Evolutionary conservation across 192 early-diverging fungal genomes (phyloP).

Genomic region (Coemansia sp.): DNA sequence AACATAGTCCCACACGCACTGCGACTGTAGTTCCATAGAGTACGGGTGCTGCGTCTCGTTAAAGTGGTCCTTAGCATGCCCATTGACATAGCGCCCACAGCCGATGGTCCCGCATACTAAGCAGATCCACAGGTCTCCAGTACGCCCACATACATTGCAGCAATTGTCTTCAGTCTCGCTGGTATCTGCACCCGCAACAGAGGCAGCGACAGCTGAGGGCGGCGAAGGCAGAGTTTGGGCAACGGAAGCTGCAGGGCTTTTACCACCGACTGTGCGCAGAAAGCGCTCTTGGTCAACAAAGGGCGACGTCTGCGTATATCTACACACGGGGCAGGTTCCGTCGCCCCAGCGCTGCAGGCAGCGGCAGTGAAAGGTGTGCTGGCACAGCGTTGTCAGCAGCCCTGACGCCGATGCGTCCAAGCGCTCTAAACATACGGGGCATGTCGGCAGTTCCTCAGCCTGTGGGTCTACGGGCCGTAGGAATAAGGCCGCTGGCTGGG

Average conservation of each 20-base stretch:
- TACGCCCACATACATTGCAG: slow-evolving; percentile 78
- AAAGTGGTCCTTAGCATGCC: slow-evolving; percentile 90
- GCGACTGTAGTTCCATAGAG: slow-evolving; percentile 91
- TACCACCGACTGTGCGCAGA: slow-evolving; percentile 18
- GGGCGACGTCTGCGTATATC: slow-evolving; percentile 66
- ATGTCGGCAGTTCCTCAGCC: slow-evolving; percentile 79
- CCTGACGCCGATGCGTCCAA: slow-evolving; percentile 92
- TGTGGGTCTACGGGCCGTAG: slow-evolving; percentile 23
- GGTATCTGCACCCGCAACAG: slow-evolving; percentile 16
- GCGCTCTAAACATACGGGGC: slow-evolving; percentile 95
- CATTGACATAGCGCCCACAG: slow-evolving; percentile 91
- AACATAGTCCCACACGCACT: slow-evolving; percentile 98
- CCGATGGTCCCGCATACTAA: slow-evolving; percentile 95
- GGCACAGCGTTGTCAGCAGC: slow-evolving; percentile 89
- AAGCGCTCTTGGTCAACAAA: slow-evolving; percentile 47
- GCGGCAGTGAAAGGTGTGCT: slow-evolving; percentile 93
- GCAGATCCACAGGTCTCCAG: slow-evolving; percentile 93
- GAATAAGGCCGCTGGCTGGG: slow-evolving; percentile 23
- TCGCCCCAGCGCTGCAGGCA: slow-evolving; percentile 94
- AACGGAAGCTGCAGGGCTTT: slow-evolving; percentile 11
- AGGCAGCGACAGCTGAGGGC: background rate
- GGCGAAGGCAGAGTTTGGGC: background rate
- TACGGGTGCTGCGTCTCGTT: slow-evolving; percentile 83
- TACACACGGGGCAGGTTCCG: slow-evolving; percentile 90
- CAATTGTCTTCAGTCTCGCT: slow-evolving; percentile 41